A percentile compares a stretch with the other conserved stretches of the same genome.
Conservation (phyloP, 1,284 basidiomycete genomes). For the Irpex sp. region DNA sequence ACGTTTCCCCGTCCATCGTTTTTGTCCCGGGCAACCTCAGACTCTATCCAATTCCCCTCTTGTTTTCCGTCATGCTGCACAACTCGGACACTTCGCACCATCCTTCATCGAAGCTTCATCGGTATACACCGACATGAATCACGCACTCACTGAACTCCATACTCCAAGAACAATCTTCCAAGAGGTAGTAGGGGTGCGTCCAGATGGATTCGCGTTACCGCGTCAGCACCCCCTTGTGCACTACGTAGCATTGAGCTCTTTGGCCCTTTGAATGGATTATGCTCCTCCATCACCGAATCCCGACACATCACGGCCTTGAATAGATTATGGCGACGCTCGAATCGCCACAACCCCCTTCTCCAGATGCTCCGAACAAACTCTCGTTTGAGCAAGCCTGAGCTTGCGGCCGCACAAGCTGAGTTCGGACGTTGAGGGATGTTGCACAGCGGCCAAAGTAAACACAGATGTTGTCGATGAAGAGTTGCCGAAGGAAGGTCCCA, state of each 20-base stretch:
- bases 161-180: too few relatives aligned
- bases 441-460: background rate
- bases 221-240: conserved; percentile 25
- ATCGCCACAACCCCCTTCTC: conserved; percentile 21
- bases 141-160: too few relatives aligned
- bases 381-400: conserved; percentile 25
- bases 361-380: conserved; percentile 32
- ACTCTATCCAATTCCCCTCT: too few relatives aligned
- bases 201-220: conserved; percentile 15
- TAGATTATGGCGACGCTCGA: conserved; percentile 30
- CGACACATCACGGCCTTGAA: conserved; percentile 32
- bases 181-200: background rate
- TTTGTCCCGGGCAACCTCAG: too few relatives aligned
- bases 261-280: conserved; percentile 21
- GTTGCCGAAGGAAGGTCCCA: too few relatives aligned
- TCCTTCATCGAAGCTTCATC: too few relatives aligned
- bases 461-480: too few relatives aligned
- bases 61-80: too few relatives aligned
- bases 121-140: too few relatives aligned
- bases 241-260: conserved; percentile 17
- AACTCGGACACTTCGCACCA: too few relatives aligned
- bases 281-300: conserved; percentile 22
- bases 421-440: conserved; percentile 23
- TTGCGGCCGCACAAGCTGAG: conserved; percentile 21
- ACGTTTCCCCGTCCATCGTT: too few relatives aligned